Evolutionary conservation across 805 yeast genomes (phyloP), one percentile per base, ranked within the genome.

Genomic region (Wickerhamomyces alni): DNA sequence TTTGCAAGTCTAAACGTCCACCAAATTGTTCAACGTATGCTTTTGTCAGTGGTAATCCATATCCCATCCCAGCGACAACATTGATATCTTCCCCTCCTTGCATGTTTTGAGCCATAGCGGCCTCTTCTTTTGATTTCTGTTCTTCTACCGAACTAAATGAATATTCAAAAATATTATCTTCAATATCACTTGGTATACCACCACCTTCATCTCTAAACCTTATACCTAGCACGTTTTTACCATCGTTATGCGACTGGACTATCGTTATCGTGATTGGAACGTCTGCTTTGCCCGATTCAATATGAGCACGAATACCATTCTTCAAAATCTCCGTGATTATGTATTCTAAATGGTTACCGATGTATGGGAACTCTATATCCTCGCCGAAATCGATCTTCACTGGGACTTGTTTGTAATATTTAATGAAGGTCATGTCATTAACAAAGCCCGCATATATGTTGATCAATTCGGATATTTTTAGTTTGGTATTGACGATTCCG

Each of bases 51-150:
- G 98, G 98, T 40, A 91, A 62, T 0, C 99, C 99, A 57, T 87
- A 91, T 1, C 98, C 98, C 85, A 93, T 84, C 0, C 99, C 99
- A 0, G 97, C 96, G 27, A 91, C 74, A 17, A 72, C 70, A 33
- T 70, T 68, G 1, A 85, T 82, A 2, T 82, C 82, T 18, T 72
- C 70, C 2, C 88, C 89, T 0, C 88, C 89, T 26, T 83, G 80
- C 22, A 75, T 75, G 51, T 83, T 82, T 42, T 59, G 69, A 49
- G 48, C 67, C 69, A 51, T 63, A 0, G 62, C 63, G 51, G 74
- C 73, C 51, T 72, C 74, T 30, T 75, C 68, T 12, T 75, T 83
- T 17, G 70, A 67, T 5, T 61, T 59, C 35, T 78, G 80, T 5
- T 61, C 59, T 35, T 78, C 80, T 43, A 80, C 88, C 0, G 96